phyloP scores from a whole-genome alignment of 2,329 filamentous ascomycete species.

The Ophiocordyceps unilateralis region DNA sequence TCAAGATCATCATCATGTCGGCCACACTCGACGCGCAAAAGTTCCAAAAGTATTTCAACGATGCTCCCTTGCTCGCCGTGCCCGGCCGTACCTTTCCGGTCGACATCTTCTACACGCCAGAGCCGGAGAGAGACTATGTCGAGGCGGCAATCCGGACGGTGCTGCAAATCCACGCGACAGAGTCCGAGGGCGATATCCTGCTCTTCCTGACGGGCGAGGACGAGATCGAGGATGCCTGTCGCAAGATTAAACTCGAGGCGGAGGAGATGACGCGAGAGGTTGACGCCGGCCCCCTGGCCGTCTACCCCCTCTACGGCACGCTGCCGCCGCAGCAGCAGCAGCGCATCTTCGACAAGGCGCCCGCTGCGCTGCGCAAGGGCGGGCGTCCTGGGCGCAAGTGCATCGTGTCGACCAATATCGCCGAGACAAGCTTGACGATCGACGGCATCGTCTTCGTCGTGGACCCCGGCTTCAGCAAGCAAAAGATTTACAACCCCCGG shows the following conservation, averaged over 20 bases:
- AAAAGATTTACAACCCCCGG: conserved; percentile 96
- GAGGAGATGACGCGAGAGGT: conserved; percentile 87
- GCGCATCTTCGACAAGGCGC: conserved; percentile 83
- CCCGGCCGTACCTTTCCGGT: conserved; percentile 91
- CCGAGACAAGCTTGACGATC: conserved; percentile 92
- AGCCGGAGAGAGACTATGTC: conserved; percentile 91
- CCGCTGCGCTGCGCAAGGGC: conserved; percentile 51
- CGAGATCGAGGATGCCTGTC: conserved; percentile 90
- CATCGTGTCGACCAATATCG: conserved; percentile 94
- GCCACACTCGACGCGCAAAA: conserved; percentile 95
- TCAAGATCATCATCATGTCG: conserved; percentile 99
- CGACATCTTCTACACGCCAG: conserved; percentile 95
- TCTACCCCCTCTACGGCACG: conserved; percentile 89
- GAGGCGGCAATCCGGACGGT: conserved; percentile 91
- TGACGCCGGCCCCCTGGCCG: conserved; percentile 72
- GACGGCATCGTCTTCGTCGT: conserved; percentile 98
- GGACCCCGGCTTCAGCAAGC: conserved; percentile 98
- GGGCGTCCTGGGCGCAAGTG: conserved; percentile 83
- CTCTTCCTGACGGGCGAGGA: conserved; percentile 96
- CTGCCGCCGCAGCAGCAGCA: conserved; percentile 88
- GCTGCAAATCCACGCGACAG: conserved; percentile 86
- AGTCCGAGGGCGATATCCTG: conserved; percentile 81
- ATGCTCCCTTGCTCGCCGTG: conserved; percentile 83
- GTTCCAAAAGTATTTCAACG: conserved; percentile 93
- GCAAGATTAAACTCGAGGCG: conserved; percentile 78